Conservation (phyloP, 106 monocot species). For the Apostasia ramifera region DNA sequence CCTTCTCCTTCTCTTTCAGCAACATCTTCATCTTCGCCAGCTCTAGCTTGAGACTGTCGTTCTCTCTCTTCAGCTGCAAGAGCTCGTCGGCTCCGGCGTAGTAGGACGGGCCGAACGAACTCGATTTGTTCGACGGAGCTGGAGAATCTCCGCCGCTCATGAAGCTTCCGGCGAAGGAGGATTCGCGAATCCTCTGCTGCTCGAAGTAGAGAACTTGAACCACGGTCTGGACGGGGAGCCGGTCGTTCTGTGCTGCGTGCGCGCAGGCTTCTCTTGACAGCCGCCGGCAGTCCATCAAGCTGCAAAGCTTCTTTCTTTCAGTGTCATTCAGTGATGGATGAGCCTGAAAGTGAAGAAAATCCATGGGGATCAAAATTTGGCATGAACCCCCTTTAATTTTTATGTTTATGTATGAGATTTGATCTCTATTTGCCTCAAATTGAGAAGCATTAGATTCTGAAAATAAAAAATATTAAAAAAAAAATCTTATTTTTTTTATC, state of each 20-base stretch:
- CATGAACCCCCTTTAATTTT: too few relatives aligned
- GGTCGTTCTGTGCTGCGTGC: conserved; percentile 87
- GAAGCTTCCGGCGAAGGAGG: conserved; percentile 6
- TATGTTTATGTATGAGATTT: too few relatives aligned
- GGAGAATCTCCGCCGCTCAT: conserved; percentile 36
- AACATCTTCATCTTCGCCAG: conserved; percentile 46
- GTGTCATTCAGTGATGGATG: conserved; percentile 52
- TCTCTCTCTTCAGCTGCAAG: conserved; percentile 54
- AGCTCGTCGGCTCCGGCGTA: conserved; percentile 35
- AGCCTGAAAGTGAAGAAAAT: conserved; percentile 28
- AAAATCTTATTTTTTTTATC: too few relatives aligned
- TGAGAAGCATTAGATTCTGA: background rate
- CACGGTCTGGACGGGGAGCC: conserved; percentile 65
- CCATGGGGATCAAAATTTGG: too few relatives aligned
- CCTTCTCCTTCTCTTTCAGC: conserved; percentile 26
- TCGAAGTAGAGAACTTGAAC: conserved; percentile 61
- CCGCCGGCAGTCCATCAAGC: conserved; percentile 76
- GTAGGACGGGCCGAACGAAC: conserved; percentile 3
- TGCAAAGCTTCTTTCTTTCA: conserved; percentile 75
- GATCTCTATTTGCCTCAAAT: too few relatives aligned
- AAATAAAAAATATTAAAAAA: background rate
- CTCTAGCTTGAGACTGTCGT: conserved; percentile 62
- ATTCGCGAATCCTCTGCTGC: conserved; percentile 54
- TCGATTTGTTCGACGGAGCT: conserved; percentile 19
- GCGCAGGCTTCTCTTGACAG: conserved; percentile 88